These are phyloP conservation scores for Cladophialophora exuberans DNA, from an alignment of 2,329 filamentous ascomycete species.

Conservation along the genomic window DNA sequence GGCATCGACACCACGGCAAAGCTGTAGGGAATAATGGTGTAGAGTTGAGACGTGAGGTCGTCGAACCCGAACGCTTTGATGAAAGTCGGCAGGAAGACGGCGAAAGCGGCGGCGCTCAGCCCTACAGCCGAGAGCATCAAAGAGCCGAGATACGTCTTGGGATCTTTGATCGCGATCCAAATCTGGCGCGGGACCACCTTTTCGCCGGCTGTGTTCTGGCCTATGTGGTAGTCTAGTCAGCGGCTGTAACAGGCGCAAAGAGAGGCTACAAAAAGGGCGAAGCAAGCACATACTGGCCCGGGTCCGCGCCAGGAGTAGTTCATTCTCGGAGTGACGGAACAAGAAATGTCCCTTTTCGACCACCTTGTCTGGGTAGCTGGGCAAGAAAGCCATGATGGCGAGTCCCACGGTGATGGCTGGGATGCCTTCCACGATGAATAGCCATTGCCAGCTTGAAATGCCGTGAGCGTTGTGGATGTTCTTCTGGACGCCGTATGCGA, in stretches of 20 bases:
- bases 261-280: no score
- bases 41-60: constrained; percentile 14
- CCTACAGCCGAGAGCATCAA: not conserved
- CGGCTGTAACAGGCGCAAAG: no score
- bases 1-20: constrained; percentile 12
- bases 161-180: constrained; percentile 6
- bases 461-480: constrained; percentile 60
- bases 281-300: constrained; percentile 5
- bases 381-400: constrained; percentile 61
- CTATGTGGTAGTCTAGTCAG: not conserved
- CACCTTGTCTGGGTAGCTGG: constrained; percentile 61
- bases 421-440: constrained; percentile 72
- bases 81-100: constrained; percentile 21
- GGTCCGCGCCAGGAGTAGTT: constrained; percentile 7
- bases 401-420: constrained; percentile 66
- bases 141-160: constrained; percentile 7
- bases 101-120: constrained; percentile 9
- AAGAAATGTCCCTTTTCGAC: constrained; percentile 2
- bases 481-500: constrained; percentile 65
- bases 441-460: constrained; percentile 62
- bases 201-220: not conserved
- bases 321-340: constrained; percentile 4
- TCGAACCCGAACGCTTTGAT: constrained; percentile 22
- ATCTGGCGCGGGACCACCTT: constrained; percentile 7
- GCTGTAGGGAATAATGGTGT: constrained; percentile 17